Base-by-base conservation (phyloP, 2,329 filamentous ascomycete genomes). In the Paracoccidioides lutzii region DNA sequence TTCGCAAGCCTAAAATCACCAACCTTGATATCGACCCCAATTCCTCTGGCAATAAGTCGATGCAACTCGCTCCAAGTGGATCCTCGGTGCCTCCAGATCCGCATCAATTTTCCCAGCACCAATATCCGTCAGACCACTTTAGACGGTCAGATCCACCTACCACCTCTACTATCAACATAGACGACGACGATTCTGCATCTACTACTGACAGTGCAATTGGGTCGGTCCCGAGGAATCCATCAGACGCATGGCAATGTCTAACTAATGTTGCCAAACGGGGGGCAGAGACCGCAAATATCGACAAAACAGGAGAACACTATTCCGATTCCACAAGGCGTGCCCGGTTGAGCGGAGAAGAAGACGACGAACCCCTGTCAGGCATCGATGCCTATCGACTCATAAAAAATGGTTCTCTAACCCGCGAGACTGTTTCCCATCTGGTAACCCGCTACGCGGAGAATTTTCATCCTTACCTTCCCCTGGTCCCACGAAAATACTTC, bases 391-490 rank as follows among this genome's bases (percentile, higher is more conserved):
- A 76, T 56, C 69, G 71, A 15, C 65, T 75, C 5, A 72, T 76
- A 2, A 71, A 74, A 35, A 67, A 72, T 42, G 67, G 69, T n/a
- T 69, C 67, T 65, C 63, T 74, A 66, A 72, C 80, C 71, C 64
- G 70, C 57, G 72, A 74, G 12, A 77, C 75, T 15, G 71, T 82
- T 40, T 76, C 75, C 59, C 72, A 77, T 59, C 69, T 82, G 43
- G 71, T 82, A 15, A 68, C 72, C 42, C 81, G 82, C 33, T 87
- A 84, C 61, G 80, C 80, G 55, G 74, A 82, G 56, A 76, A 81
- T 58, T 87, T 84, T 60, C 84, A 88, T 62, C 81, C 82, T 0
- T 87, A 83, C 69, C 85, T 86, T 55, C 84, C 85, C 0, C 71
- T 88, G 32, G 83, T 84, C 0, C 81, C 83, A 8, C 73, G 75